phyloP scores from a whole-genome alignment of 805 yeast genomes.

The Kurtzmaniella fragi region DNA sequence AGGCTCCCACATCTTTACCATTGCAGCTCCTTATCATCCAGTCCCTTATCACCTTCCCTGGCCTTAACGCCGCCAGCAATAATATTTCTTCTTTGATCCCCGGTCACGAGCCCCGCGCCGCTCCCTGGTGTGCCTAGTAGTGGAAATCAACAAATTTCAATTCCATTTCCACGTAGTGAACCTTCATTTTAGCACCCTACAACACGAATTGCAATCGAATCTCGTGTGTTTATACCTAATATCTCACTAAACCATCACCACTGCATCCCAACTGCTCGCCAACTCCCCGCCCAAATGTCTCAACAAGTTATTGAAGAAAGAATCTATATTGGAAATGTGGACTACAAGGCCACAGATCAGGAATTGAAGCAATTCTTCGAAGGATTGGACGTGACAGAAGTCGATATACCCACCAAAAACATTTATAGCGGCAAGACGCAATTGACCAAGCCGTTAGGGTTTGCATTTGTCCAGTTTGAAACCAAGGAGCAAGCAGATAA shows the following conservation, averaged over 20 bases:
- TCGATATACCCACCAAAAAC: slow-evolving; percentile 49
- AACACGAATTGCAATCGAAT: too few relatives aligned
- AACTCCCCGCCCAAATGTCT: too few relatives aligned
- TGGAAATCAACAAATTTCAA: too few relatives aligned
- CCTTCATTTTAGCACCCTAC: too few relatives aligned
- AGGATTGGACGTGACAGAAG: slow-evolving; percentile 41
- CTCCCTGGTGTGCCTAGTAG: too few relatives aligned
- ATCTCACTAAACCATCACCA: slow-evolving; percentile 9
- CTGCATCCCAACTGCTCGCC: slow-evolving; percentile 5
- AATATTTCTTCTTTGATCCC: too few relatives aligned
- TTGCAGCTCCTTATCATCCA: too few relatives aligned
- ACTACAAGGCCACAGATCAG: slow-evolving; percentile 37
- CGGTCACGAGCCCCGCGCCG: too few relatives aligned
- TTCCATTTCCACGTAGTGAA: too few relatives aligned
- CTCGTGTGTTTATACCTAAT: background rate
- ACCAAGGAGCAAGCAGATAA: slow-evolving; percentile 39
- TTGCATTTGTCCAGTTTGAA: slow-evolving; percentile 54
- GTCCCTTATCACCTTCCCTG: too few relatives aligned
- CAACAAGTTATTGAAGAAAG: slow-evolving; percentile 38
- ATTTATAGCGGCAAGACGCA: slow-evolving; percentile 27
- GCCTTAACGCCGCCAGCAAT: too few relatives aligned
- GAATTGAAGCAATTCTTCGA: slow-evolving; percentile 45
- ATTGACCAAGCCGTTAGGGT: slow-evolving; percentile 47
- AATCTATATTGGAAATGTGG: slow-evolving; percentile 40
- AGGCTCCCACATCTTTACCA: too few relatives aligned